These are phyloP conservation scores for Phanerodontia chrysosporium DNA, from an alignment of 768 basidiomycete genomes.

Conservation along the genomic window DNA sequence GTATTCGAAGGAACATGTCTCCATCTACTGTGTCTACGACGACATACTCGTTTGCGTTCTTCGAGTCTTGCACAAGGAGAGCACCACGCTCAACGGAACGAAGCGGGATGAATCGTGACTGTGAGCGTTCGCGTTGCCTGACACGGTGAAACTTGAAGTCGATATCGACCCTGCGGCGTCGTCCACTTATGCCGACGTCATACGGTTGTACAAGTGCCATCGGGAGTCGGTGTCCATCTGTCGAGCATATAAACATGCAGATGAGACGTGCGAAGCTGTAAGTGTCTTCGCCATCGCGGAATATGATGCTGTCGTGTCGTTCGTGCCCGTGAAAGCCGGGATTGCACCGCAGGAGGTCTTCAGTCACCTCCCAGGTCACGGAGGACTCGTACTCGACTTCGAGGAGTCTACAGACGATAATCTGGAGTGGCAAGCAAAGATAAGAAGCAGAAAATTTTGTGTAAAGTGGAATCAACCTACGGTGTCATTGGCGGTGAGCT, in stretches of 20 bases:
- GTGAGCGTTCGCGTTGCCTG: background rate
- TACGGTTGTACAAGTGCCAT: background rate
- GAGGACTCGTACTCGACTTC: constrained; percentile 17
- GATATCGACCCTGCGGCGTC: background rate
- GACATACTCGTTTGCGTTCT: background rate
- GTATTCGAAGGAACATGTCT: background rate
- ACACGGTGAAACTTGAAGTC: background rate
- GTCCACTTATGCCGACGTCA: background rate
- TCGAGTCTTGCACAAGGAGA: background rate
- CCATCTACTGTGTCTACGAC: background rate
- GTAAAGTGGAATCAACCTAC: no score
- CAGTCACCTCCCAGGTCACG: constrained; percentile 12
- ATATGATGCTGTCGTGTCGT: constrained; percentile 23
- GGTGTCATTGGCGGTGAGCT: background rate
- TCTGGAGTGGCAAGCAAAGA: background rate
- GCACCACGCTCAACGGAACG: background rate
- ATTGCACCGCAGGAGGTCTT: constrained; percentile 16
- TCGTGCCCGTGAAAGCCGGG: constrained; percentile 13
- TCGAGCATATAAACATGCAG: background rate
- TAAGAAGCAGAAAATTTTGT: background rate
- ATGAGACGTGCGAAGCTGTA: background rate
- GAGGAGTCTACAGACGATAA: constrained; percentile 12
- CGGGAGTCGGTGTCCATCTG: background rate
- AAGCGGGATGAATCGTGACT: background rate
- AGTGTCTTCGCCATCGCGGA: background rate